Conservation (phyloP, 257 asterid genomes). For the Catharanthus roseus region DNA sequence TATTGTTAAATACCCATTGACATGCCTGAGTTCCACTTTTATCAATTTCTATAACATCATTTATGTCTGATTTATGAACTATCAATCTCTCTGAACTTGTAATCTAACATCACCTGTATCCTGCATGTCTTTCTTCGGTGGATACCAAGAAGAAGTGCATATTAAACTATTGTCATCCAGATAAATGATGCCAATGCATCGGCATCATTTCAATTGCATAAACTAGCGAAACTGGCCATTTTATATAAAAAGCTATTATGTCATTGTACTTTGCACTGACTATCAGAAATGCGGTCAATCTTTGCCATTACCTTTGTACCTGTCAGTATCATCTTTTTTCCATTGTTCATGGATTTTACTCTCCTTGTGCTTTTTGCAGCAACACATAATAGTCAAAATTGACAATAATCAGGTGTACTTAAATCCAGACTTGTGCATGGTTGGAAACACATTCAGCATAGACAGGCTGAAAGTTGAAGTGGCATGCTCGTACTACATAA, state of each 20-base stretch:
- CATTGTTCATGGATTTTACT: constrained; percentile 4
- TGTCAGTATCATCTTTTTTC: neutral
- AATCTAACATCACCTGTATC: neutral
- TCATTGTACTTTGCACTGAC: neutral
- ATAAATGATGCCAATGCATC: constrained; percentile 3
- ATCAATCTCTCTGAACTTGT: neutral
- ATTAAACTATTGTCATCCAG: neutral
- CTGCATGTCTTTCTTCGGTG: neutral
- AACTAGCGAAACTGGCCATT: neutral
- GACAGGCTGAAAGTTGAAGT: constrained; percentile 71
- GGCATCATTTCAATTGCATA: neutral
- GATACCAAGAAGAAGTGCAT: neutral
- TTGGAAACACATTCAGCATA: constrained; percentile 44
- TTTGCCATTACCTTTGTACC: neutral
- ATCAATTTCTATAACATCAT: neutral
- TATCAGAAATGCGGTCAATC: neutral
- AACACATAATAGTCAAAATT: constrained; percentile 47
- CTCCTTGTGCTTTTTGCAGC: constrained; percentile 44
- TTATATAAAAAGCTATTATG: neutral
- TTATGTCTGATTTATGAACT: neutral
- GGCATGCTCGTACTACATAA: constrained; percentile 79
- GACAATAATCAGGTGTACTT: constrained; percentile 46
- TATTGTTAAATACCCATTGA: constrained; percentile 5
- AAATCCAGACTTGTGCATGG: constrained; percentile 35
- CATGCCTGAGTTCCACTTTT: neutral